Base-by-base conservation (phyloP, 1,139 yeast genomes). In the Kurtzmaniella natalensis region DNA sequence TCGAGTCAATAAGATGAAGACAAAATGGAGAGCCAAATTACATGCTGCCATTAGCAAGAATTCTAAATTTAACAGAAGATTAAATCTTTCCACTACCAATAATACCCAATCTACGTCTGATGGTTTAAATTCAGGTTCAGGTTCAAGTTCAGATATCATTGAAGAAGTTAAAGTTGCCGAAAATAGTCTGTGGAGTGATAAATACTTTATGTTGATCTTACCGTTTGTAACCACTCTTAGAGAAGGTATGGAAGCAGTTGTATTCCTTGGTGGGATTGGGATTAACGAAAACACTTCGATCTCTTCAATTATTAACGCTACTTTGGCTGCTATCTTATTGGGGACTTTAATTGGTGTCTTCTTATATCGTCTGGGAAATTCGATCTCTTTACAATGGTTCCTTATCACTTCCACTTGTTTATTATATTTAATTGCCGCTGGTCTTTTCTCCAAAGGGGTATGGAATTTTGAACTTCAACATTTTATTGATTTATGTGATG, bases 11-110 rank as follows among this genome's bases (percentile, higher is more conserved):
- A 61, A 55, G 34, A 77, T 87, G 87, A 86, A 85, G 60, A 78
- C 77, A 41, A 87, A 87, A 59, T 88, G 96, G 96, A 76, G 83
- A 49, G 61, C 74, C 37, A 85, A 84, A 57, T 70, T 85, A 22
- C 47, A 56, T 2, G 25, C 36, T 9, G 41, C 57, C 7, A 42
- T 59, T 18, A n/a, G n/a, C n/a, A 37, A 44, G 11, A 44, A 43
- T 29, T 50, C 59, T 1, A 18, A 19, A 11, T 20, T 20, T 13
- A 28, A 19, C 16, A 10, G 18, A n/a, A 25, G 15, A 11, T 10
- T 20, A 6, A 19, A 16, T 13, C 10, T 9, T 14, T 5, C 16
- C 7, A 17, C 18, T 19, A 15, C 30, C 15, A 18, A 27, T n/a
- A 5, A 11, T 25, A n/a, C n/a, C 23, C 13, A 7, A 25, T 18